phyloP scores from a whole-genome alignment of 257 asterid species.

The Solanum sitiens region DNA sequence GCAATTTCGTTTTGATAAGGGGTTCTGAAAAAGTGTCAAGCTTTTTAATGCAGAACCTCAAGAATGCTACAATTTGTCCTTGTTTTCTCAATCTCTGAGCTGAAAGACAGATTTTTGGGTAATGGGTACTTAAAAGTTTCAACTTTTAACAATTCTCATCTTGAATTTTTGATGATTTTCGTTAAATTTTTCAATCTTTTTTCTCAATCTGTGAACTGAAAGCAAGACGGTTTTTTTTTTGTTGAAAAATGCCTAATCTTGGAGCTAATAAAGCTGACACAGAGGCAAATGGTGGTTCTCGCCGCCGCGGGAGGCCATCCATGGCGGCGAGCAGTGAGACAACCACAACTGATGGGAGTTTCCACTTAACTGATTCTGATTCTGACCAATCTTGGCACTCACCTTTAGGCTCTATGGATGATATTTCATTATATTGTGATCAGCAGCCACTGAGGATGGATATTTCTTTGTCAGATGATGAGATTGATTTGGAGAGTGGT shows the following conservation, averaged over 20 bases:
- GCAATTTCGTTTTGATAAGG: not conserved
- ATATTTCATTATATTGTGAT: constrained; percentile 2
- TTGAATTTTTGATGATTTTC: not conserved
- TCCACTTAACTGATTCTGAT: constrained; percentile 30
- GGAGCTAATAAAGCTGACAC: constrained; percentile 7
- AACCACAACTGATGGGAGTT: constrained; percentile 35
- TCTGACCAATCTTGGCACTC: constrained; percentile 17
- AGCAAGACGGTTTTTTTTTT: not conserved
- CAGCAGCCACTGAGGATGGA: not conserved
- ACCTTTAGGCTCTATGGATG: constrained; percentile 10
- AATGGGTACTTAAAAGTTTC: not conserved
- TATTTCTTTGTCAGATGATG: constrained; percentile 4
- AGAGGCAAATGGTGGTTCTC: not conserved
- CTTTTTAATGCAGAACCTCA: not conserved
- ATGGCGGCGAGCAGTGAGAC: constrained; percentile 24
- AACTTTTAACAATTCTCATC: not conserved
- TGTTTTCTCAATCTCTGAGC: not conserved
- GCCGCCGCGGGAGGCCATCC: constrained; percentile 15
- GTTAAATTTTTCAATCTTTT: not conserved
- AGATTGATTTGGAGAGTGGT: constrained; percentile 38
- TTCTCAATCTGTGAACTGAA: not conserved
- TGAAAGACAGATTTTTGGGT: not conserved
- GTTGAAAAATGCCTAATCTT: constrained; percentile 9
- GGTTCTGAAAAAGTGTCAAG: not conserved
- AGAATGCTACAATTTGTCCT: not conserved